Evolutionary conservation across 169 alveolate genomes (phyloP).

Genomic region (Plasmodium sp.): DNA sequence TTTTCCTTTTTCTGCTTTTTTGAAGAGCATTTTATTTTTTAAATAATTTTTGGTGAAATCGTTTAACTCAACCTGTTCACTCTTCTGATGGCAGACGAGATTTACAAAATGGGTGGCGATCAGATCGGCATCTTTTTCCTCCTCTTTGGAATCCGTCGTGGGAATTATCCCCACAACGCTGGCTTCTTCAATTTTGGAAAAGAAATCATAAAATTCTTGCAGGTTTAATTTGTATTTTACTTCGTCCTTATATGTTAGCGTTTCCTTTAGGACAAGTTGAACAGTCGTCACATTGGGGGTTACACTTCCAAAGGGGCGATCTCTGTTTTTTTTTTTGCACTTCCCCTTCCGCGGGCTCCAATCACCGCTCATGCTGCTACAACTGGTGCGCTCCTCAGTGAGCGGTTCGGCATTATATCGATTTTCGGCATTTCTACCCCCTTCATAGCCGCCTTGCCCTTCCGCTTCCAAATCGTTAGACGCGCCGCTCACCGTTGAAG

Average conservation of each 20-base stretch:
- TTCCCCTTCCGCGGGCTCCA: no score
- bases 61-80: background rate
- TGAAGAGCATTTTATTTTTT: background rate
- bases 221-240: background rate
- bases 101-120: background rate
- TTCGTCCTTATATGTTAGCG: background rate
- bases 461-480: no score
- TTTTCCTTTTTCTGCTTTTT: background rate
- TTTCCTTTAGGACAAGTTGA: constrained; percentile 6
- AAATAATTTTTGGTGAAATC: constrained; percentile 19
- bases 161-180: constrained; percentile 1
- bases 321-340: background rate
- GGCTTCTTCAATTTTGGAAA: background rate
- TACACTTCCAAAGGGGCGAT: background rate
- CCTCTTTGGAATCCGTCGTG: background rate
- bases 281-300: background rate
- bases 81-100: background rate
- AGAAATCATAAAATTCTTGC: background rate
- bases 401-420: no score
- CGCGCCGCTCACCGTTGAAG: no score
- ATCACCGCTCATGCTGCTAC: no score
- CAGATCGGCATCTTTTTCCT: background rate
- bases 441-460: no score
- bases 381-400: no score
- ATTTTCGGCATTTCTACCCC: no score